These are phyloP conservation scores for Xerocomus potaroensis DNA, from an alignment of 768 basidiomycete genomes.

Conservation along the genomic window DNA sequence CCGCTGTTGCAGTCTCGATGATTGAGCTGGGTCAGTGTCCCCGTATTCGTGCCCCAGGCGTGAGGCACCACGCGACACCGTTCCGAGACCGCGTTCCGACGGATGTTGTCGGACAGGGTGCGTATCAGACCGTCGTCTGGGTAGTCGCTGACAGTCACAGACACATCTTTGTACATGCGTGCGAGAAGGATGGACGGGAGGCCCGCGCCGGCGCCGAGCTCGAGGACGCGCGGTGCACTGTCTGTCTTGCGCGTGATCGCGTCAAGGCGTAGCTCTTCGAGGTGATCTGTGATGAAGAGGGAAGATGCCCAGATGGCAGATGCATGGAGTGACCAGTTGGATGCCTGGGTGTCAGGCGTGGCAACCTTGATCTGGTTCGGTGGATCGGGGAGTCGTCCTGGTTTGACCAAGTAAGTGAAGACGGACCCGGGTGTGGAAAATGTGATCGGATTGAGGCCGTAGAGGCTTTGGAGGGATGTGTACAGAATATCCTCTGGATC, in stretches of 20 bases:
- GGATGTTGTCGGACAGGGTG: slow-evolving; percentile 55
- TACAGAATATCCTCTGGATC: slow-evolving; percentile 69
- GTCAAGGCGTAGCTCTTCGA: slow-evolving; percentile 44
- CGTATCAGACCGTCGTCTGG: slow-evolving; percentile 60
- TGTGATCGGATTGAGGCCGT: slow-evolving; percentile 57
- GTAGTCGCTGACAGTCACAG: slow-evolving; percentile 63
- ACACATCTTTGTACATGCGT: slow-evolving; percentile 36
- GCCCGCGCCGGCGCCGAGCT: slow-evolving; percentile 73
- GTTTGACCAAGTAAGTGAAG: slow-evolving; percentile 42
- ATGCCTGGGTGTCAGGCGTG: slow-evolving; percentile 61
- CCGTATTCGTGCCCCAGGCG: slow-evolving; percentile 58
- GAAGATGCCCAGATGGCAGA: slow-evolving; percentile 74
- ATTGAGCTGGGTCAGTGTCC: slow-evolving; percentile 17
- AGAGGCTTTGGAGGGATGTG: slow-evolving; percentile 57
- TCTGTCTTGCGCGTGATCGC: slow-evolving; percentile 12
- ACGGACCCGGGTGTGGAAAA: slow-evolving; percentile 51
- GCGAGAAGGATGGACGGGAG: slow-evolving; percentile 69
- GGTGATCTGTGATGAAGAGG: slow-evolving; percentile 60
- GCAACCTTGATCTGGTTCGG: slow-evolving; percentile 37
- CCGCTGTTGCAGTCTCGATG: not conserved
- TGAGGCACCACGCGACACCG: slow-evolving; percentile 54
- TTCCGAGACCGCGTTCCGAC: slow-evolving; percentile 41
- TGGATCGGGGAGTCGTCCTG: slow-evolving; percentile 14
- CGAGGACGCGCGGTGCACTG: slow-evolving; percentile 43
- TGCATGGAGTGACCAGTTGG: slow-evolving; percentile 75